Base-by-base conservation (phyloP, 2,329 filamentous ascomycete species). In the Scleromitrula shiraiana region DNA sequence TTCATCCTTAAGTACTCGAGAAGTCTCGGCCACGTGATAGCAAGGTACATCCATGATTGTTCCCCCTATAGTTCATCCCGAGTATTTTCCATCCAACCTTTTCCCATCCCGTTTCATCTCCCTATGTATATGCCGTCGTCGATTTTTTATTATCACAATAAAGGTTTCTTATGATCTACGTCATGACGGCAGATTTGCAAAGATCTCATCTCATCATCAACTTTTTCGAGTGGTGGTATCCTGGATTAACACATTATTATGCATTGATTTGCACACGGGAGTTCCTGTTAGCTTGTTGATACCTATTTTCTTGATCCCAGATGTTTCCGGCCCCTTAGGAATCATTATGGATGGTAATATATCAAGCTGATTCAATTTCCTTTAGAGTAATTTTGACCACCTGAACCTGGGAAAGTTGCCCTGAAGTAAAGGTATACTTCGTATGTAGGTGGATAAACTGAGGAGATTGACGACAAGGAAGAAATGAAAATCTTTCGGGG, bases 191-290 rank as follows among this genome's bases (percentile, higher is more conserved):
- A 33, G 36, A 47, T 47, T 29, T 27, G 37, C 37, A 27, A 41
- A 33, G 15, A 41, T n/a, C n/a, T n/a, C n/a, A n/a, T n/a, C n/a
- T n/a, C n/a, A n/a, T n/a, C n/a, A n/a, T n/a, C n/a, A n/a, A n/a
- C n/a, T 41, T 46, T 41, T 20, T 15, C 17, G n/a, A 20, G n/a
- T n/a, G n/a, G n/a, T n/a, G n/a, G n/a, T n/a, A n/a, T n/a, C n/a
- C n/a, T n/a, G n/a, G n/a, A n/a, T n/a, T n/a, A n/a, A n/a, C 27
- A 41, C 12, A 23, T 27, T 41, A 26, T 41, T 41, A 33, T 41
- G 44, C 44, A 47, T 47, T 47, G 44, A 47, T 47, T 32, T 15
- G 19, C 44, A 47, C 44, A 47, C 35, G 44, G 44, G 15, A 15
- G 23, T 35, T 41, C 44, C 44, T 41, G 38, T 47, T 27, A 41